Percentiles rank a stretch among this genome's conserved stretches.
phyloP scores from a whole-genome alignment of 306 rosid species.

The Gastrolobium bilobum region DNA sequence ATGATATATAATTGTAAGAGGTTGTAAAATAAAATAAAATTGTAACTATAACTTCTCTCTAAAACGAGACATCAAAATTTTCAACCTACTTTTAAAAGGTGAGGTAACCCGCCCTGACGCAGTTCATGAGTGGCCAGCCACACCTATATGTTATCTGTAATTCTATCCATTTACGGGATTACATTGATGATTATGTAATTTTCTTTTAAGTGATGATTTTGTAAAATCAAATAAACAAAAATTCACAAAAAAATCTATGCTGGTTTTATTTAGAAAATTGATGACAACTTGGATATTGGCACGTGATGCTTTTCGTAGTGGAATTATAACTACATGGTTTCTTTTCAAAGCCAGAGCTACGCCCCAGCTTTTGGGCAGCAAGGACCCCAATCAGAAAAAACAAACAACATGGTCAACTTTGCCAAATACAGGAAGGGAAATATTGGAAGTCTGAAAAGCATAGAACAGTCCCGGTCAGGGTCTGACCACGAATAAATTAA shows the following conservation, averaged over 20 bases:
- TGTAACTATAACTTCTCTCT: too few relatives aligned
- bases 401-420: neutral
- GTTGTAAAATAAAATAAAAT: too few relatives aligned
- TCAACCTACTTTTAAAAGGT: too few relatives aligned
- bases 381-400: neutral
- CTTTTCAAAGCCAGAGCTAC: neutral
- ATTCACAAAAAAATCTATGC: neutral
- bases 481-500: neutral
- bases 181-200: neutral
- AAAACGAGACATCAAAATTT: too few relatives aligned
- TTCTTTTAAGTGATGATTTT: neutral
- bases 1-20: too few relatives aligned
- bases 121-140: too few relatives aligned
- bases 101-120: neutral
- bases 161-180: neutral
- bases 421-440: neutral
- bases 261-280: neutral
- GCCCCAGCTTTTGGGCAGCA: neutral
- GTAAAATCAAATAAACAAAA: neutral
- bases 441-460: neutral
- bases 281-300: neutral
- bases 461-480: neutral
- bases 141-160: neutral
- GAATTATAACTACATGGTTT: neutral
- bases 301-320: neutral